Conservation (phyloP, 1,139 yeast genomes). For the Lodderomyces jiufengensis region DNA sequence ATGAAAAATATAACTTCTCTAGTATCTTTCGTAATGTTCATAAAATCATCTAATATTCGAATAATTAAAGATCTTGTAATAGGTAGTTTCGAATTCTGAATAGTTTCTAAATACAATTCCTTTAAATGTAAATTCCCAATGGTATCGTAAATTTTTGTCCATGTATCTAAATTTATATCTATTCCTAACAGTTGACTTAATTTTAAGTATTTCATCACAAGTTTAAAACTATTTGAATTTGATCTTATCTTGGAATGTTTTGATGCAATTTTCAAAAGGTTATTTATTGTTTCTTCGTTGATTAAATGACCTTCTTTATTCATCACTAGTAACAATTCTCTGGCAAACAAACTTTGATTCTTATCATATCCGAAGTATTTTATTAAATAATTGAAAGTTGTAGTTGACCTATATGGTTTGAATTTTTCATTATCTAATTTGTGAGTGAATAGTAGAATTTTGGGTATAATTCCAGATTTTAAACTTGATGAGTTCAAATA, state of each 20-base stretch:
- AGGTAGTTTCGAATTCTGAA: conserved; percentile 33
- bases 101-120: conserved; percentile 32
- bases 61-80: conserved; percentile 27
- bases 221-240: conserved; percentile 28
- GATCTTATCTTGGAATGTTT: conserved; percentile 36
- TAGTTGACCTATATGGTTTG: conserved; percentile 30
- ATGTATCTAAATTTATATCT: conserved; percentile 35
- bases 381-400: conserved; percentile 41
- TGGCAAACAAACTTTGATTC: conserved; percentile 41
- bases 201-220: conserved; percentile 30
- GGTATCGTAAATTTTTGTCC: conserved; percentile 37
- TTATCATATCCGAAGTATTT: conserved; percentile 41
- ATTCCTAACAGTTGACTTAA: conserved; percentile 26
- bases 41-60: conserved; percentile 36
- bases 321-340: conserved; percentile 42
- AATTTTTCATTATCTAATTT: conserved; percentile 28
- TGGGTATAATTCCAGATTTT: conserved; percentile 35
- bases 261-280: conserved; percentile 29
- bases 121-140: conserved; percentile 36
- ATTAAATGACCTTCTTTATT: conserved; percentile 41
- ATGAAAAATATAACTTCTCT: conserved; percentile 31
- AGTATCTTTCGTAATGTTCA: conserved; percentile 24
- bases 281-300: conserved; percentile 40
- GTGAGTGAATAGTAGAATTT: conserved; percentile 40
- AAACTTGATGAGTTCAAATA: conserved; percentile 37